Conservation (phyloP, 176 grass and related monocot genomes). For the Elaeis guineensis region DNA sequence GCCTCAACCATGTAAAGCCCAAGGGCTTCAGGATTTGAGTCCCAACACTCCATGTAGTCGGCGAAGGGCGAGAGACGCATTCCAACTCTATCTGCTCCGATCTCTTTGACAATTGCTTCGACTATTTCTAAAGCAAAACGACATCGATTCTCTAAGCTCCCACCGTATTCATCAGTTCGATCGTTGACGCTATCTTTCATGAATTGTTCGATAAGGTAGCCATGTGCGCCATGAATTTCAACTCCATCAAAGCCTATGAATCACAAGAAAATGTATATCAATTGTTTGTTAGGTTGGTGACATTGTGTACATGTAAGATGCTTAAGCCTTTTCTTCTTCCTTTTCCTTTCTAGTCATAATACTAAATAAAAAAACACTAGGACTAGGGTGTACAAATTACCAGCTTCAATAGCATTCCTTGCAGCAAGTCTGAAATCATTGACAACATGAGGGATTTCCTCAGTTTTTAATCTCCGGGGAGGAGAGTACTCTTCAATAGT, state of each 20-base stretch:
- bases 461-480: constrained; percentile 30
- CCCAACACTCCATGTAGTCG: constrained; percentile 17
- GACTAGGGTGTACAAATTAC: constrained; percentile 17
- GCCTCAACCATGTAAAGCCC: constrained; percentile 40
- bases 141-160: constrained; percentile 34
- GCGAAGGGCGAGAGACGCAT: constrained; percentile 42
- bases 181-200: constrained; percentile 39
- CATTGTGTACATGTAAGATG: too few species aligned
- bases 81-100: constrained; percentile 30
- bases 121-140: constrained; percentile 43
- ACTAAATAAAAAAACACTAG: too few species aligned
- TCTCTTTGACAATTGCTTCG: constrained; percentile 18
- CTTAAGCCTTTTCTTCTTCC: too few species aligned
- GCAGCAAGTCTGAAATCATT: constrained; percentile 48
- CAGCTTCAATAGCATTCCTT: constrained; percentile 56
- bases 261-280: not conserved
- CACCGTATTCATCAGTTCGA: constrained; percentile 35
- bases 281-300: too few species aligned
- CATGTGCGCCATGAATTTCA: constrained; percentile 45
- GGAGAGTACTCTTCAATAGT: constrained; percentile 17
- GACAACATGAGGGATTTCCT: constrained; percentile 41
- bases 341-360: too few species aligned
- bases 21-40: constrained; percentile 33
- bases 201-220: constrained; percentile 52
- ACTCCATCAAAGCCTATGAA: constrained; percentile 51